Evolutionary conservation across 2,329 filamentous ascomycete species (phyloP).

Genomic region (Sporothrix inflata): DNA sequence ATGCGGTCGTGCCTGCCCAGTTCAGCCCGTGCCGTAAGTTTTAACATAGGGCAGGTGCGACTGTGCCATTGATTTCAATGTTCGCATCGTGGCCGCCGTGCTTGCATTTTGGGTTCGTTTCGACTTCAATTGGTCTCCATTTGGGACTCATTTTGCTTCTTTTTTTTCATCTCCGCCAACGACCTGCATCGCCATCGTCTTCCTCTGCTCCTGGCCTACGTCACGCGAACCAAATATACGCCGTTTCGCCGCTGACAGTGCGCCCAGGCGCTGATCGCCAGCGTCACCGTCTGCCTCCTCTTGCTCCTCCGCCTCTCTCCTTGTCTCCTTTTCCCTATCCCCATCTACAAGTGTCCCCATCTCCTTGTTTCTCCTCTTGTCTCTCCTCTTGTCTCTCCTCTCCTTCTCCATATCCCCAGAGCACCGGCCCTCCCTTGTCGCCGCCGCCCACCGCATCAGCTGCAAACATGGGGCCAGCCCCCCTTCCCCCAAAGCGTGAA

Average conservation of each 20-base stretch:
- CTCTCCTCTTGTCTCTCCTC: not conserved
- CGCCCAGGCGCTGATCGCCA: not conserved
- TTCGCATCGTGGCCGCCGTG: not conserved
- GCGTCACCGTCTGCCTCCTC: not conserved
- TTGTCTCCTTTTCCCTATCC: too few species aligned
- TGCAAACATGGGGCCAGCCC: not conserved
- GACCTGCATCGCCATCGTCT: not conserved
- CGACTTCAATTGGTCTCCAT: too few species aligned
- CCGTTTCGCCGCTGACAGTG: slow-evolving; percentile 3
- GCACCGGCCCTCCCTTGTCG: not conserved
- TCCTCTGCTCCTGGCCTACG: not conserved
- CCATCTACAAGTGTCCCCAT: too few species aligned
- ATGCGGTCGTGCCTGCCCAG: not conserved
- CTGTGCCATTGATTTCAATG: not conserved
- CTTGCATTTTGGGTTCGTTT: not conserved
- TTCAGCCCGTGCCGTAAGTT: not conserved
- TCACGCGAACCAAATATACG: not conserved
- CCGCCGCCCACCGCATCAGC: not conserved
- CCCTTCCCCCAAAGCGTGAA: not conserved
- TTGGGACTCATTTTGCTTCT: not conserved
- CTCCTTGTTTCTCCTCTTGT: not conserved
- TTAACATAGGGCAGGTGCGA: not conserved
- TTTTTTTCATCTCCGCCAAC: not conserved
- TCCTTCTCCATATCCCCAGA: not conserved
- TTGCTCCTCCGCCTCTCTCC: not conserved